Conservation (phyloP, 1,284 basidiomycete genomes). For the Austroboletus olivaceoglutinosus region DNA sequence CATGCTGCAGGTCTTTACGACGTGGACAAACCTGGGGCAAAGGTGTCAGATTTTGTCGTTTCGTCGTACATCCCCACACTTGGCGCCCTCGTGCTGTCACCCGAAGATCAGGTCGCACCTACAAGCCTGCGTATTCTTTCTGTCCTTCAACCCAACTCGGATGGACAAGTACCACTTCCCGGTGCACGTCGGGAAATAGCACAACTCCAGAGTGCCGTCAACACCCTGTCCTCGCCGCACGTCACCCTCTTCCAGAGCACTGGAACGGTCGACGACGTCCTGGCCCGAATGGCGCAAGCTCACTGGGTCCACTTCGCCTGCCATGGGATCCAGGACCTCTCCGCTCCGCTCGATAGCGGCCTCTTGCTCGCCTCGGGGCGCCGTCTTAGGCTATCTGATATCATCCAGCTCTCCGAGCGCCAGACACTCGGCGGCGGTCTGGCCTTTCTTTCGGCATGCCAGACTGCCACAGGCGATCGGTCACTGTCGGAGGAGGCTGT, state of each 20-base stretch:
- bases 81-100: background rate
- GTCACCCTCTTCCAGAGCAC: background rate
- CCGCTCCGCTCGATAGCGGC: background rate
- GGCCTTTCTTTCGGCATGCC: background rate
- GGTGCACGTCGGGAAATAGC: background rate
- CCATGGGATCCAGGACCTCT: background rate
- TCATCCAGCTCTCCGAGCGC: background rate
- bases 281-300: background rate
- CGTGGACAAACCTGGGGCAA: background rate
- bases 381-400: background rate
- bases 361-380: background rate
- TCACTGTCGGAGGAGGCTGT: background rate
- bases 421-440: background rate
- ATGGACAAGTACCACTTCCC: background rate
- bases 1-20: conserved; percentile 3
- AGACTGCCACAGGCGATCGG: background rate
- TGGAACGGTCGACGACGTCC: conserved; percentile 1
- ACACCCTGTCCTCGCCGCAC: background rate
- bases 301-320: conserved; percentile 2
- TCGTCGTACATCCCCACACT: background rate
- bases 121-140: background rate
- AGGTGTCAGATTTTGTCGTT: conserved; percentile 1
- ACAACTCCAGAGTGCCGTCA: background rate
- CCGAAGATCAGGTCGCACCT: background rate
- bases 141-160: background rate